Evolutionary conservation across 805 yeast genomes (phyloP).

Genomic region (Priceomyces castillae): DNA sequence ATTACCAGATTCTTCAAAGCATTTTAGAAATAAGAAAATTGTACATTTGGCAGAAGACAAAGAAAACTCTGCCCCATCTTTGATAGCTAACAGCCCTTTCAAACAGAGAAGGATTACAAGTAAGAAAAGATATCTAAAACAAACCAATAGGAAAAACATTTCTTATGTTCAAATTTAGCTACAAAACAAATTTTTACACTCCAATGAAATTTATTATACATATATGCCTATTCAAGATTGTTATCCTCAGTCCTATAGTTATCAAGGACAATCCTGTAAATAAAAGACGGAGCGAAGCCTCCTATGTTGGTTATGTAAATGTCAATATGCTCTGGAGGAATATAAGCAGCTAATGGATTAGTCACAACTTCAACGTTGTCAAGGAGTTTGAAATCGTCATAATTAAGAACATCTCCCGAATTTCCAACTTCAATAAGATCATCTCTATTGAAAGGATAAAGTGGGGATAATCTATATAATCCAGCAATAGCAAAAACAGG

Average conservation of each 20-base stretch:
- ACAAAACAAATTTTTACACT: background rate
- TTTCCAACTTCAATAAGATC: slow-evolving; percentile 88
- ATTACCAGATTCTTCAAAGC: background rate
- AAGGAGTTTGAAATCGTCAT: slow-evolving; percentile 64
- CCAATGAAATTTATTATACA: slow-evolving; percentile 2
- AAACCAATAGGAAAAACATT: background rate
- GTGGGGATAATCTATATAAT: slow-evolving; percentile 85
- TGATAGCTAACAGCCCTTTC: background rate
- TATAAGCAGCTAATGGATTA: slow-evolving; percentile 87
- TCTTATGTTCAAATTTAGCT: background rate
- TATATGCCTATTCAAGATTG: slow-evolving; percentile 40
- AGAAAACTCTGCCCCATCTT: background rate
- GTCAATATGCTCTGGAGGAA: slow-evolving; percentile 91
- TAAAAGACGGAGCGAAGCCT: slow-evolving; percentile 94
- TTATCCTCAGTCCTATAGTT: slow-evolving; percentile 87
- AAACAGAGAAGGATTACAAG: background rate
- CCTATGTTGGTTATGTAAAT: slow-evolving; percentile 93
- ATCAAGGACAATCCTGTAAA: slow-evolving; percentile 92
- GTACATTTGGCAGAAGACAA: background rate
- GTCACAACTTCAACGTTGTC: slow-evolving; percentile 72
- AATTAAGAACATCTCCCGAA: slow-evolving; percentile 82
- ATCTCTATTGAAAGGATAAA: slow-evolving; percentile 86
- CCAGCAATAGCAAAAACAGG: slow-evolving; percentile 97
- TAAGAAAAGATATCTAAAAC: background rate
- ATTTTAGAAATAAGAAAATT: background rate